Evolutionary conservation across 2,329 filamentous ascomycete species (phyloP), one percentile per base, ranked within the genome.

Genomic region (Apiospora rasikravindrae): DNA sequence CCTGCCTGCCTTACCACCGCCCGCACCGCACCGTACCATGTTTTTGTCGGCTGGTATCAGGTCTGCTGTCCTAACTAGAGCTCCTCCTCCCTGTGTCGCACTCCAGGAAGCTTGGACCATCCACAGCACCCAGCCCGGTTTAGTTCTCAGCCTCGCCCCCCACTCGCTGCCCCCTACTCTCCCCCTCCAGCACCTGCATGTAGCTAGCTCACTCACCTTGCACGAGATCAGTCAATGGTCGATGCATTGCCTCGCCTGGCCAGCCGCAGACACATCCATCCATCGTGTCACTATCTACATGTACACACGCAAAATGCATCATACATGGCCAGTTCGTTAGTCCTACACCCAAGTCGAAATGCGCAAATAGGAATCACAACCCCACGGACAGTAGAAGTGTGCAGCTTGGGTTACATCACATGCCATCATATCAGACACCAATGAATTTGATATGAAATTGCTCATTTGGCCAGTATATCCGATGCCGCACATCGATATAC

Each of bases 21-120:
- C n/a, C n/a, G n/a, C 44, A 22, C 44, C 29, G 53, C 29, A 61
- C 53, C 53, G 53, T 33, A 61, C 53, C 16, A 61, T 33, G 53
- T 37, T 61, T 61, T 61, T 61, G 53, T 37, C 33, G 10, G 57
- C 57, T 64, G 57, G 57, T 64, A 22, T 64, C 57, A 64, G 33
- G 57, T 64, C 57, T 64, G 29, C 57, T 64, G 57, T 64, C 57
- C 57, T 64, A 26, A 24, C n/a, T 13, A 40, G 19, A 37, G 53
- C 53, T 37, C 53, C 53, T 37, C 53, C 29, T 61, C 29, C 33
- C 8, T 26, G n/a, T 19, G 26, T 64, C 57, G 57, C 57, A 64
- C 57, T 64, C 57, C 57, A 64, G 29, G 57, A 40, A 64, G 57
- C 57, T 64, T 64, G 57, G 57, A 64, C 57, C 57, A 64, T 64